A percentile compares a stretch with the other conserved stretches of the same genome.
phyloP scores from a whole-genome alignment of 495 filamentous ascomycete genomes.

The Aspergillus wentii region DNA sequence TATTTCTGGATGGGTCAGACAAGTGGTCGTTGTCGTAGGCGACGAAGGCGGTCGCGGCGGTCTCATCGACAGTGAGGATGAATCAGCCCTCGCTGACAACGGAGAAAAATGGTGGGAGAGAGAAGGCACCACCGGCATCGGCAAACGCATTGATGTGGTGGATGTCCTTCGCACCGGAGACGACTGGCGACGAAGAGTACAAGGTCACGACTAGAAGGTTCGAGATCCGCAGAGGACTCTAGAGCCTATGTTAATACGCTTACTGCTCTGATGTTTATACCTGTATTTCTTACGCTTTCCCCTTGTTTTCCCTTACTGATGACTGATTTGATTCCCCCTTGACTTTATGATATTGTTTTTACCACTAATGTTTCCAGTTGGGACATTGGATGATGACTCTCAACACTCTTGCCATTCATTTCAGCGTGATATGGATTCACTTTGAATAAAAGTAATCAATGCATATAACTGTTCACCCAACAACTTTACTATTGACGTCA shows the following conservation, averaged over 20 bases:
- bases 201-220: slow-evolving; percentile 57
- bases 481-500: too few relatives aligned
- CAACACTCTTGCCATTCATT: too few relatives aligned
- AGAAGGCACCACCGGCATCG: slow-evolving; percentile 74
- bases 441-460: slow-evolving; percentile 1
- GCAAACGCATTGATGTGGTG: slow-evolving; percentile 81
- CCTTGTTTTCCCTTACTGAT: slow-evolving; percentile 10
- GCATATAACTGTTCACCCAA: slow-evolving; percentile 1
- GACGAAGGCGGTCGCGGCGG: slow-evolving; percentile 79
- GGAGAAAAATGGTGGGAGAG: slow-evolving; percentile 76
- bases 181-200: slow-evolving; percentile 75
- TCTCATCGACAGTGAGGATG: slow-evolving; percentile 86
- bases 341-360: slow-evolving; percentile 13
- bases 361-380: slow-evolving; percentile 1
- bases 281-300: slow-evolving; percentile 9
- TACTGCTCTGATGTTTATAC: slow-evolving; percentile 26
- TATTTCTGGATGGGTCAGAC: slow-evolving; percentile 79
- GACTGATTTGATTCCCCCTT: slow-evolving; percentile 35
- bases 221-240: too few relatives aligned
- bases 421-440: slow-evolving; percentile 3
- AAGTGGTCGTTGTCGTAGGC: slow-evolving; percentile 80
- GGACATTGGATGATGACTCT: too few relatives aligned
- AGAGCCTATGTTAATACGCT: slow-evolving; percentile 24
- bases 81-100: slow-evolving; percentile 54
- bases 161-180: slow-evolving; percentile 73